These are phyloP conservation scores for Rheum nobile DNA, from an alignment of 148 eudicot genomes.

Conservation along the genomic window DNA sequence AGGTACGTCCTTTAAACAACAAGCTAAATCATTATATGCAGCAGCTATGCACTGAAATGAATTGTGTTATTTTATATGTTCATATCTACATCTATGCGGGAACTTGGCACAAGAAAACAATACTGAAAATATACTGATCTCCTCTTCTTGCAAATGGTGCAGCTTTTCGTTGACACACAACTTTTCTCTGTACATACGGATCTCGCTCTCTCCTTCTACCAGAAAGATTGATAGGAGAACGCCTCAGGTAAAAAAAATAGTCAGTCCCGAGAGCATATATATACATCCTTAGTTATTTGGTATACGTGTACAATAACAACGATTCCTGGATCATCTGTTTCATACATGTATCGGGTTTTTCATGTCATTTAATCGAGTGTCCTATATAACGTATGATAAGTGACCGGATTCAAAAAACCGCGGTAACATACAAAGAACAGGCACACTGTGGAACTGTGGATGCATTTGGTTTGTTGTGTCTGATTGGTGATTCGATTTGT, in stretches of 20 bases:
- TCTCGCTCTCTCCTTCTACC: constrained; percentile 76
- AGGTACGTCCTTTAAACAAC: constrained; percentile 30
- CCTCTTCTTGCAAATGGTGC: constrained; percentile 14
- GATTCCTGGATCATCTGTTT: neutral
- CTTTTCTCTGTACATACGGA: constrained; percentile 98
- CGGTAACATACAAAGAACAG: neutral
- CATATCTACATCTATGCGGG: neutral
- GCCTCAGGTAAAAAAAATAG: constrained; percentile 1
- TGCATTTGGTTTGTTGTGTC: neutral
- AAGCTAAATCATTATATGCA: neutral
- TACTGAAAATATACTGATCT: neutral
- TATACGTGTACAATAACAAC: neutral
- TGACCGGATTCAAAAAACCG: neutral
- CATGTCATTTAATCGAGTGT: neutral
- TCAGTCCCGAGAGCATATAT: neutral
- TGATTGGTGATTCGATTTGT: neutral
- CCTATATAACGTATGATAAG: neutral
- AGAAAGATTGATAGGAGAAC: constrained; percentile 45
- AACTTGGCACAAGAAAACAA: too few relatives aligned
- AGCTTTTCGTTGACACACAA: constrained; percentile 83
- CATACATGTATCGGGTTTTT: neutral
- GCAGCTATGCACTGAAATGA: neutral
- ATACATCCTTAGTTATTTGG: constrained; percentile 5
- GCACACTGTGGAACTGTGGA: neutral
- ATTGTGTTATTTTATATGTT: neutral